Conservation (phyloP, 768 basidiomycete genomes). For the Naematelia aurantialba region DNA sequence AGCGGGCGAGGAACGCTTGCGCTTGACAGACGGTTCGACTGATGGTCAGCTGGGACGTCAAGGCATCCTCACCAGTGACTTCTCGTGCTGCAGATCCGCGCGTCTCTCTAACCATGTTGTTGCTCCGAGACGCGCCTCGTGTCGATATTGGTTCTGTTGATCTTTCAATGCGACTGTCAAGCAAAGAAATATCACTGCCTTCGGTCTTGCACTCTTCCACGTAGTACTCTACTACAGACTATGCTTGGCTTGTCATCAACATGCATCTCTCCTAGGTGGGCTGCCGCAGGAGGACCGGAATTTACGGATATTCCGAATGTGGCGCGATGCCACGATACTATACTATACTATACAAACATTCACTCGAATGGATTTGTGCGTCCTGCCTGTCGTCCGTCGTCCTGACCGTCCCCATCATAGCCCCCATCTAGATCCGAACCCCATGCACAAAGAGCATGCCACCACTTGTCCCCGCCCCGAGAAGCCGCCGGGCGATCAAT, state of each 20-base stretch:
- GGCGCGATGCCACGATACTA: neutral
- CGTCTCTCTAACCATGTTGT: constrained; percentile 12
- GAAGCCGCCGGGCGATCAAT: constrained; percentile 3
- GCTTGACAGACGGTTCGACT: constrained; percentile 10
- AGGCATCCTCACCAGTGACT: neutral
- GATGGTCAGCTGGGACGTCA: neutral
- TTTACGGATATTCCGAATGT: neutral
- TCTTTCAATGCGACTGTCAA: neutral
- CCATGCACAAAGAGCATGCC: constrained; percentile 50
- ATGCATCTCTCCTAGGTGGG: neutral
- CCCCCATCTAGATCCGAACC: constrained; percentile 48
- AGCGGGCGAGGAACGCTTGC: constrained; percentile 17
- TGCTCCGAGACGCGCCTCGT: neutral
- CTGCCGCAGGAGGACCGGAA: neutral
- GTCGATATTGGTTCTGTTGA: neutral
- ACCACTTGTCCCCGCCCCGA: constrained; percentile 40
- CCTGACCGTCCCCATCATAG: constrained; percentile 35
- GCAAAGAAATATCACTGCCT: too few species aligned
- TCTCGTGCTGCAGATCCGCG: constrained; percentile 10
- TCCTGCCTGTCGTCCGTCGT: constrained; percentile 44
- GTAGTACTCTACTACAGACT: too few species aligned
- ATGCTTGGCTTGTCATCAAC: neutral
- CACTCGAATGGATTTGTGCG: constrained; percentile 50
- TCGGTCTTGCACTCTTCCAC: neutral
- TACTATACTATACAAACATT: neutral